Base-by-base conservation (phyloP, 83 land plant species). In the Diphasiastrum complanatum region DNA sequence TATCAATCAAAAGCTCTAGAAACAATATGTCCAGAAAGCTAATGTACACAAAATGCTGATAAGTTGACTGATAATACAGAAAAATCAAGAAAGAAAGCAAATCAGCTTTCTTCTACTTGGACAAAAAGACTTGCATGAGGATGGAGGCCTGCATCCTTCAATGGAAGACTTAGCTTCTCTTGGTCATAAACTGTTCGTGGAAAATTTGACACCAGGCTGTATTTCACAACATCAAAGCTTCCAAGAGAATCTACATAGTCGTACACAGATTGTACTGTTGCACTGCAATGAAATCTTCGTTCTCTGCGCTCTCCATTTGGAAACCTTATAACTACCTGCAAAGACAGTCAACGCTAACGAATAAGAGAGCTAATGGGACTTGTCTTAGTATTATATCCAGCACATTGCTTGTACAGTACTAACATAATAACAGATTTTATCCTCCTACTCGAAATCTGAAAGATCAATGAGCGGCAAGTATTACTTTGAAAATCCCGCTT, bases 41-140 rank as follows among this genome's bases (percentile, higher is more conserved):
- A n/a, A n/a, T n/a, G n/a, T n/a, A n/a, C n/a, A n/a, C n/a, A n/a
- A n/a, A n/a, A n/a, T n/a, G n/a, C n/a, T n/a, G n/a, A n/a, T n/a
- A n/a, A n/a, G n/a, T n/a, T n/a, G n/a, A n/a, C n/a, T n/a, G n/a
- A n/a, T n/a, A n/a, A n/a, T n/a, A n/a, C n/a, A n/a, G n/a, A n/a
- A n/a, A n/a, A n/a, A n/a, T n/a, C n/a, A n/a, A n/a, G n/a, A n/a
- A n/a, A n/a, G n/a, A n/a, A n/a, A n/a, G n/a, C n/a, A n/a, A n/a
- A n/a, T n/a, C n/a, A n/a, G n/a, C n/a, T n/a, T n/a, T 67, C 66
- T 26, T 83, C 85, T 37, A 85, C 65, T 71, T 85, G 86, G 45
- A 93, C 84, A 67, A 82, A 95, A 23, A 95, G 87, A 68, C 99
- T 86, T 62, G 99, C 99, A 57, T 91, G 99, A 35, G 99, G 99